A percentile compares a stretch with the other conserved stretches of the same genome.
These are phyloP conservation scores for Alloascoidea africana DNA, from an alignment of 805 yeast species.

Conservation along the genomic window DNA sequence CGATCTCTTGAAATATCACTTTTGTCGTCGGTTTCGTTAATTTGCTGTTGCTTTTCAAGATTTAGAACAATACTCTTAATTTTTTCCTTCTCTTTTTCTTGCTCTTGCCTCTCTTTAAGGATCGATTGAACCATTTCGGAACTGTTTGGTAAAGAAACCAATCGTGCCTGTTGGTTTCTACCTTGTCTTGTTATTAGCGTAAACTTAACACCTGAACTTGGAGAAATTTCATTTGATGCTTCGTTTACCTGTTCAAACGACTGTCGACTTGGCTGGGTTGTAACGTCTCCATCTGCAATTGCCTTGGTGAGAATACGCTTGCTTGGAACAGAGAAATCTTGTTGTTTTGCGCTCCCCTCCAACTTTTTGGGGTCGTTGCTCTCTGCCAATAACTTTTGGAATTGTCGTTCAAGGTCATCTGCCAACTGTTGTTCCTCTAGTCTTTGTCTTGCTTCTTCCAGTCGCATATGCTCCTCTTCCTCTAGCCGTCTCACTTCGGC, in stretches of 20 bases:
- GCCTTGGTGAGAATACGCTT: conserved; percentile 15
- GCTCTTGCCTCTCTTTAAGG: conserved; percentile 31
- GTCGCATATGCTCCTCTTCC: conserved; percentile 19
- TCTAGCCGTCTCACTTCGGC: conserved; percentile 20
- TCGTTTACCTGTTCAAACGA: conserved; percentile 2
- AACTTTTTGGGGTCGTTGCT: conserved; percentile 27
- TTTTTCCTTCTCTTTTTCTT: conserved; percentile 36
- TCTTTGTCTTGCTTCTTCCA: conserved; percentile 20
- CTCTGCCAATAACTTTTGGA: conserved; percentile 34
- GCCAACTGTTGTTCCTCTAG: conserved; percentile 28
- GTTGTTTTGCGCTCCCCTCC: too few species aligned
- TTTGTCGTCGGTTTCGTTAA: neutral
- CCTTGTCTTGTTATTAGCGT: conserved; percentile 42
- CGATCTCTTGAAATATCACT: neutral
- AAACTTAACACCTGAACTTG: conserved; percentile 22
- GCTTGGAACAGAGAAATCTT: conserved; percentile 11
- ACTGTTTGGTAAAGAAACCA: conserved; percentile 35
- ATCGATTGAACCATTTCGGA: conserved; percentile 39
- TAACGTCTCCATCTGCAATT: conserved; percentile 8
- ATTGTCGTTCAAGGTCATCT: conserved; percentile 41
- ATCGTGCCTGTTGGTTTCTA: conserved; percentile 27
- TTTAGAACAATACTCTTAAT: conserved; percentile 40
- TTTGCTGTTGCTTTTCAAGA: conserved; percentile 14
- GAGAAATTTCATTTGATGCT: conserved; percentile 1
- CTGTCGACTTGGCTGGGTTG: conserved; percentile 3